Evolutionary conservation across 495 filamentous ascomycete species (phyloP), one percentile per base, ranked within the genome.

Genomic region (Hypoxylon subgilvum): DNA sequence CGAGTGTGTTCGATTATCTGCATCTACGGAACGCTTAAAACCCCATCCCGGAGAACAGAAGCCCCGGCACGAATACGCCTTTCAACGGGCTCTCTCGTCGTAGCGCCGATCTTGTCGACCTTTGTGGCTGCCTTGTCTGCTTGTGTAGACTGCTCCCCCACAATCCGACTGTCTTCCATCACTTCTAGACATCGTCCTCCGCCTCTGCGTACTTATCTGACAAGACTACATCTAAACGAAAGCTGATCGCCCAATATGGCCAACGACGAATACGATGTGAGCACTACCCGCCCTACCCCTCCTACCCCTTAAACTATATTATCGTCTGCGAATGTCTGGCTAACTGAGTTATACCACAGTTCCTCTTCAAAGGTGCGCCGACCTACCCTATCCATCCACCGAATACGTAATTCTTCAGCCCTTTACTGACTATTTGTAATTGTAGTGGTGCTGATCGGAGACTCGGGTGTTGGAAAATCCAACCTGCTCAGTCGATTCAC

Each of bases 181-280:
- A 10, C 45, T 28, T 21, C 19, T 48, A 51, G 17, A 17, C 28
- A 25, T 53, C 38, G 13, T 40, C 22, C 38, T 19, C 19, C 45
- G 27, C 31, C 36, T 30, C 39, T 3, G 14, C 32, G 5, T 22
- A n/a, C 22, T 18, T 49, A 36, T 52, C 22, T 31, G 23, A 52
- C 31, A 16, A 42, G 13, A 36, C 50, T 47, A 32, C 54, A 52
- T 27, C 44, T 36, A 35, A 54, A 38, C 18, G 35, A 27, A 58
- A 55, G 21, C 18, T 32, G 40, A 68, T 61, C 52, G 61, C 61
- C 67, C 67, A 70, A 61, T 74, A 99, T 99, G 95, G 95, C 95
- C 68, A 99, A 99, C 86, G 95, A 99, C 80, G 95, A 99, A 81
- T 97, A 99, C 78, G 94, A 99, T 88, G 94, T 98, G 78, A 84